Evolutionary conservation across 306 rosid species (phyloP), one percentile per base, ranked within the genome.

Genomic region (Acacia confusa): DNA sequence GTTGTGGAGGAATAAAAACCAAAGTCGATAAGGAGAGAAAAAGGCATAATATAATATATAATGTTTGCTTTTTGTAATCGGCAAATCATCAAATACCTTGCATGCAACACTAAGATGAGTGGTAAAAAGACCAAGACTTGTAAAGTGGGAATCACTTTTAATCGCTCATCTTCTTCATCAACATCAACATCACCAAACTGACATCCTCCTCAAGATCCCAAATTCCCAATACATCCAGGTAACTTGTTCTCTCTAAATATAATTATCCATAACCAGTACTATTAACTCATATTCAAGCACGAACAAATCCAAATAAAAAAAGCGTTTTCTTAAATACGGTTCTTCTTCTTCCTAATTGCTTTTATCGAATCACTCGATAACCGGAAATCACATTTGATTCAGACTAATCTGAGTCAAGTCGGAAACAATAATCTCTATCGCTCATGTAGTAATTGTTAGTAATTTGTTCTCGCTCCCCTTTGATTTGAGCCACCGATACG

Each of bases 201-300:
- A 79, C 25, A 81, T 71, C 79, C 86, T 84, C 41, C 30, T 58
- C 90, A 82, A 44, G 90, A 88, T 15, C 20, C 40, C 90, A 82
- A 44, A 89, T 88, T 15, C 20, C 40, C 40, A 36, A 36, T 36
- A 3, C 84, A 86, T 74, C 84, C 86, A 22, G 87, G 88, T 67
- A 89, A 71, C 64, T 80, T 85, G 72, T 64, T 86, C 74, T 88
- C 74, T 85, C 76, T 47, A 84, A 20, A 2, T n/a, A 57, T 57
- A 22, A 57, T 22, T 22, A 57, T 57, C 15, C 84, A 55, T 19
- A 45, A 14, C 16, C 50, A 45, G 14, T 45, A 13, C 17, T 3
- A 12, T 48, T 15, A 48, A 7, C 3, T 19, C 10, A 52, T 52
- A 52, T 19, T 52, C 24, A 52, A 52, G 9, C 24, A 52, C 58